Percentiles rank a stretch among this genome's conserved stretches.
Conservation (phyloP, 257 asterid genomes). For the Schizonepeta tenuifolia region DNA sequence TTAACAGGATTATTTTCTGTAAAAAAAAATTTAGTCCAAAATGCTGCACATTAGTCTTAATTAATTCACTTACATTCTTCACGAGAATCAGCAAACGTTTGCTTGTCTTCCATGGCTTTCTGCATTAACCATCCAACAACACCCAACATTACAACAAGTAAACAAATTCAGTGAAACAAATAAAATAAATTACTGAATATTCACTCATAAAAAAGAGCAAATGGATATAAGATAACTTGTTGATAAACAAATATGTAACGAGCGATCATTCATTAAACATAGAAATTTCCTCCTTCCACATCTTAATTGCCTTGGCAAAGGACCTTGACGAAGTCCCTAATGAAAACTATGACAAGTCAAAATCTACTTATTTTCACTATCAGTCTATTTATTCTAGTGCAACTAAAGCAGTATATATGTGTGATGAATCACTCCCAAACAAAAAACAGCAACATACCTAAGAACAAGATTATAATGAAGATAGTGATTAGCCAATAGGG, state of each 20-base stretch:
- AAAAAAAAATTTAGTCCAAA: not conserved
- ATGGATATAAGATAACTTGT: not conserved
- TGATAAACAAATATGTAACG: not conserved
- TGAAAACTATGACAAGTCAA: conserved; percentile 4
- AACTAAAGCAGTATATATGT: too few species aligned
- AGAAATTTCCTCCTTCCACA: conserved; percentile 98
- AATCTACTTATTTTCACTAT: not conserved
- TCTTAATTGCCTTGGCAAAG: conserved; percentile 74
- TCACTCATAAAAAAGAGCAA: too few species aligned
- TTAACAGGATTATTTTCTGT: conserved; percentile 10
- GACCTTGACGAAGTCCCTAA: conserved; percentile 98
- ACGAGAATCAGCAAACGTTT: conserved; percentile 56
- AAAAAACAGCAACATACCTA: conserved; percentile 53
- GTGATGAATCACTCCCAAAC: not conserved
- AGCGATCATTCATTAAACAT: conserved; percentile 20
- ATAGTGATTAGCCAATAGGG: conserved; percentile 98
- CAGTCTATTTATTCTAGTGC: not conserved
- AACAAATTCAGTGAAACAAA: too few species aligned
- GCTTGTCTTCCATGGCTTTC: conserved; percentile 63
- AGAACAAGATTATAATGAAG: conserved; percentile 79
- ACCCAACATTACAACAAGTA: not conserved
- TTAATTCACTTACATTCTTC: conserved; percentile 82
- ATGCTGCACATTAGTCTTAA: conserved; percentile 1
- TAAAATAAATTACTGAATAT: not conserved
- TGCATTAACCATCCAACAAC: conserved; percentile 43